Evolutionary conservation across 257 asterid species (phyloP).

Genomic region (Nicotiana otophora): DNA sequence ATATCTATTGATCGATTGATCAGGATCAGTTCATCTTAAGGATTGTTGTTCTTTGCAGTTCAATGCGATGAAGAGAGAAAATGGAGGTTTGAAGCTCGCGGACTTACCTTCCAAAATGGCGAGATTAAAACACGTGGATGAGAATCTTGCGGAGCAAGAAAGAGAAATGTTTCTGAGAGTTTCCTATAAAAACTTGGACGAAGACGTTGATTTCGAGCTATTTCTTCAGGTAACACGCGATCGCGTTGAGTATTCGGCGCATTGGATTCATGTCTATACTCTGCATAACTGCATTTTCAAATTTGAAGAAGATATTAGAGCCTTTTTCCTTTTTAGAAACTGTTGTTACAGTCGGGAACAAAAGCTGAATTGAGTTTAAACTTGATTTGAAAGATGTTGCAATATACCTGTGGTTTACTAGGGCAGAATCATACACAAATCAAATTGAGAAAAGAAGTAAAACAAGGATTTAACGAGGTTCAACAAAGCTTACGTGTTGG

Average conservation of each 20-base stretch:
- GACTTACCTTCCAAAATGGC: constrained; percentile 86
- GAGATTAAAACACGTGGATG: constrained; percentile 78
- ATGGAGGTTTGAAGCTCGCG: constrained; percentile 50
- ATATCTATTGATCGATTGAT: background rate
- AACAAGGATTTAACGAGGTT: too few relatives aligned
- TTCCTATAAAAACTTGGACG: constrained; percentile 56
- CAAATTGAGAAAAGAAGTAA: too few relatives aligned
- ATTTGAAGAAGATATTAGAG: background rate
- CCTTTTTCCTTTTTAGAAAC: background rate
- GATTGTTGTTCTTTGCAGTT: constrained; percentile 41
- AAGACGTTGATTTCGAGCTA: constrained; percentile 85
- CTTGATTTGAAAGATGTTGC: background rate
- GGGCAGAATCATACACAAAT: too few relatives aligned
- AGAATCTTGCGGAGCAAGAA: constrained; percentile 75
- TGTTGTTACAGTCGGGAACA: background rate
- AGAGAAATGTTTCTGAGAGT: constrained; percentile 65
- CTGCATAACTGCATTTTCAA: background rate
- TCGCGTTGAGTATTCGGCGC: background rate
- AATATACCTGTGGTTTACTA: too few relatives aligned
- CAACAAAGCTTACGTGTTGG: too few relatives aligned
- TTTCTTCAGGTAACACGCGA: constrained; percentile 63
- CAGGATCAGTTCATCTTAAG: constrained; percentile 16
- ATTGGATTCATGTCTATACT: background rate
- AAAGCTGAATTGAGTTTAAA: background rate
- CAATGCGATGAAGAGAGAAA: constrained; percentile 69